These are phyloP conservation scores for Penicillium brasilianum DNA, from an alignment of 2,329 filamentous ascomycete genomes.

Conservation along the genomic window DNA sequence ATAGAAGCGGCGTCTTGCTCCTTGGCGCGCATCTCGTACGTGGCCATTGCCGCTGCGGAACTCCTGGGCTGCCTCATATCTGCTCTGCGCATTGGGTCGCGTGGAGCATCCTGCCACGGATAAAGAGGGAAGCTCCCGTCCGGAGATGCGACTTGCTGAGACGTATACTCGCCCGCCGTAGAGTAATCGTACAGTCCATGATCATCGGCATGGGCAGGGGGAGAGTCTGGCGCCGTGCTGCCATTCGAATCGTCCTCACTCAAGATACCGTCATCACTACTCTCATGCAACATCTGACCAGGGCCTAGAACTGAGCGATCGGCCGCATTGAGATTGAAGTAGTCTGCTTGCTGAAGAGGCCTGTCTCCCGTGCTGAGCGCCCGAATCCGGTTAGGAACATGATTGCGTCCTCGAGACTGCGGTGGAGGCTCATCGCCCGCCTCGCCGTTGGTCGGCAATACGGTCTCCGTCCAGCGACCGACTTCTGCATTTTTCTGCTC, in stretches of 20 bases:
- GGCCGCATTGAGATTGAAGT: constrained; percentile 40
- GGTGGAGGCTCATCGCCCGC: constrained; percentile 37
- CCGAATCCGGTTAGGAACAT: constrained; percentile 44
- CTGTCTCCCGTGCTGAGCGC: constrained; percentile 52
- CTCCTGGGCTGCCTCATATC: constrained; percentile 54
- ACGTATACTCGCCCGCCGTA: constrained; percentile 23
- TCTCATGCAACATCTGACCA: constrained; percentile 53
- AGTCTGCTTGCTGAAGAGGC: constrained; percentile 39
- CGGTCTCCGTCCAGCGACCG: constrained; percentile 57
- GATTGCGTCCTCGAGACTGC: constrained; percentile 28
- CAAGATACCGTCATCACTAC: constrained; percentile 47
- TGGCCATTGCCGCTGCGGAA: constrained; percentile 61
- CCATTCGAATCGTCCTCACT: constrained; percentile 49
- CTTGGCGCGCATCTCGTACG: constrained; percentile 55
- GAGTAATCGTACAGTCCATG: constrained; percentile 28
- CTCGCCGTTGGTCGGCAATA: constrained; percentile 54
- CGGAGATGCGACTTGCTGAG: constrained; percentile 29
- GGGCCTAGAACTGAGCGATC: constrained; percentile 57
- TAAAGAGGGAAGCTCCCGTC: constrained; percentile 42
- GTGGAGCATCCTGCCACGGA: constrained; percentile 56
- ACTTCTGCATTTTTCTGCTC: constrained; percentile 61
- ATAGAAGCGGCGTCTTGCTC: constrained; percentile 61
- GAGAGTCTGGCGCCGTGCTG: constrained; percentile 31
- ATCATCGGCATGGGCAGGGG: constrained; percentile 35
- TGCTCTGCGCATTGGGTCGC: constrained; percentile 35